These are phyloP conservation scores for Medicago ruthenica DNA, from an alignment of 306 rosid species.

Conservation along the genomic window DNA sequence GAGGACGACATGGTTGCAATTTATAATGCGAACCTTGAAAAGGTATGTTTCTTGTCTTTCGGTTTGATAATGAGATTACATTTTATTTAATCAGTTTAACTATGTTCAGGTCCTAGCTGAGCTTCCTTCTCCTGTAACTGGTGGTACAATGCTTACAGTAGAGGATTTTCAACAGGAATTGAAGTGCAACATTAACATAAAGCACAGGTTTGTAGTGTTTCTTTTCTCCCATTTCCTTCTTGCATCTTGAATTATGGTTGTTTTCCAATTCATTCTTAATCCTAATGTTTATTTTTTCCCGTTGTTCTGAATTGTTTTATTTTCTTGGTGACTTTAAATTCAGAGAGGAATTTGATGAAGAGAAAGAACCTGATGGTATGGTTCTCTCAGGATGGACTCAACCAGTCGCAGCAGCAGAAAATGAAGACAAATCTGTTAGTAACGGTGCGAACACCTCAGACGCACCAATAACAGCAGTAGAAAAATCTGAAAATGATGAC, in stretches of 20 bases:
- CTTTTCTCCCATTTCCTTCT: neutral
- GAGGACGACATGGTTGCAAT: slow-evolving; percentile 76
- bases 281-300: neutral
- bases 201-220: slow-evolving; percentile 69
- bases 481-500: slow-evolving; percentile 49
- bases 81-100: slow-evolving; percentile 31
- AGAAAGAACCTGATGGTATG: slow-evolving; percentile 98
- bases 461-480: slow-evolving; percentile 34
- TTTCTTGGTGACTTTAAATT: slow-evolving; percentile 26
- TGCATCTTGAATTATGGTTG: slow-evolving; percentile 2
- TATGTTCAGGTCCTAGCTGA: slow-evolving; percentile 74
- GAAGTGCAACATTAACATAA: slow-evolving; percentile 79
- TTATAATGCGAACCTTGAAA: slow-evolving; percentile 85
- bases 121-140: slow-evolving; percentile 80
- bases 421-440: slow-evolving; percentile 55
- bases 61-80: slow-evolving; percentile 15
- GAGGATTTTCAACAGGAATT: slow-evolving; percentile 94
- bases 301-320: neutral
- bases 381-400: slow-evolving; percentile 89
- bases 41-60: slow-evolving; percentile 56
- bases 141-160: slow-evolving; percentile 79
- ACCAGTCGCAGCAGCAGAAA: slow-evolving; percentile 58
- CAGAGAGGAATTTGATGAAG: slow-evolving; percentile 97
- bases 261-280: neutral
- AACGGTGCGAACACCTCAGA: slow-evolving; percentile 68